A percentile compares a stretch with the other conserved stretches of the same genome.
These are phyloP conservation scores for Paragyromitra xinjiangensis DNA, from an alignment of 495 filamentous ascomycete genomes.

Conservation along the genomic window DNA sequence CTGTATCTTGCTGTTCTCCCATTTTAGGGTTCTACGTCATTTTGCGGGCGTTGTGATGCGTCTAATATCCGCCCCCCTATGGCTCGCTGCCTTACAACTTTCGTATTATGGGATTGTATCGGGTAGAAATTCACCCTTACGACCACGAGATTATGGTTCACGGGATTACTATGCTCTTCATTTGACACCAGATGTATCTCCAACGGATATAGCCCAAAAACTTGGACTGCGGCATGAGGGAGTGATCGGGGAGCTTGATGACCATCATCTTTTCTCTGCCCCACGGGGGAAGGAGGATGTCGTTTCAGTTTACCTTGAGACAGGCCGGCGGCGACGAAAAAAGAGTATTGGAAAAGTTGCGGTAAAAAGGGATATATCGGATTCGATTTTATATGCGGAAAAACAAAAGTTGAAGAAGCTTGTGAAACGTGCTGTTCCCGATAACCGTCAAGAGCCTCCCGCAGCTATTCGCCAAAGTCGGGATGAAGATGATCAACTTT, in stretches of 20 bases:
- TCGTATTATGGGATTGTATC: conserved; percentile 25
- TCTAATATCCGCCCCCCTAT: conserved; percentile 34
- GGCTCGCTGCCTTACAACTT: conserved; percentile 48
- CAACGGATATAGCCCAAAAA: conserved; percentile 73
- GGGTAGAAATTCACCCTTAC: conserved; percentile 55
- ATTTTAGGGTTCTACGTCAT: neutral
- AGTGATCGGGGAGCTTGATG: conserved; percentile 76
- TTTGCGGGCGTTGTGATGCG: conserved; percentile 30
- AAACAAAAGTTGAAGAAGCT: conserved; percentile 81
- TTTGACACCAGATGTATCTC: conserved; percentile 71
- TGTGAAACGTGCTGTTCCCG: conserved; percentile 74
- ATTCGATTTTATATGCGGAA: conserved; percentile 78
- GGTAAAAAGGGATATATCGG: conserved; percentile 68
- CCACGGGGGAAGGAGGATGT: conserved; percentile 71
- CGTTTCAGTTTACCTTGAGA: conserved; percentile 67
- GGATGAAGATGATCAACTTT: conserved; percentile 9
- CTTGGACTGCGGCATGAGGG: conserved; percentile 86
- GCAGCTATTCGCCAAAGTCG: conserved; percentile 15
- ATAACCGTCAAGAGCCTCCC: conserved; percentile 11
- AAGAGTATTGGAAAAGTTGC: conserved; percentile 67
- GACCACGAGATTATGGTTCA: conserved; percentile 61
- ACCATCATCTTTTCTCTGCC: conserved; percentile 86
- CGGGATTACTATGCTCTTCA: conserved; percentile 90
- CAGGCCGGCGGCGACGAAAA: conserved; percentile 64
- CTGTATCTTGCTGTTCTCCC: neutral